These are phyloP conservation scores for Knoxia roxburghii DNA, from an alignment of 257 asterid genomes.

Conservation along the genomic window DNA sequence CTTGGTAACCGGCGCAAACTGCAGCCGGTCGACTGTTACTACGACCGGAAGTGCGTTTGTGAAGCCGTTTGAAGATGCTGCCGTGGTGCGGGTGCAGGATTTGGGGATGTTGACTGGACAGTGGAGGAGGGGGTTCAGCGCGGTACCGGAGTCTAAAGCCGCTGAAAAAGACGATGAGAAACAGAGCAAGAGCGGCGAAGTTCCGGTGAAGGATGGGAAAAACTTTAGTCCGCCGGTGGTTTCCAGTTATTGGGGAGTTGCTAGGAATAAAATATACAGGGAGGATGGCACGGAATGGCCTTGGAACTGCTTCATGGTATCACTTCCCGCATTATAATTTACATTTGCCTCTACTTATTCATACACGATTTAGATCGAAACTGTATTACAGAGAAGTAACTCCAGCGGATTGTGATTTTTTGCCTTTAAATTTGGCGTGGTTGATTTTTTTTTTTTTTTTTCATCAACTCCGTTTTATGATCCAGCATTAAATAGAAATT, in stretches of 20 bases:
- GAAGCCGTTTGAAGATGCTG: slow-evolving; percentile 27
- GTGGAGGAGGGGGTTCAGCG: slow-evolving; percentile 50
- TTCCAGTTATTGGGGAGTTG: slow-evolving; percentile 86
- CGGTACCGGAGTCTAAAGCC: slow-evolving; percentile 33
- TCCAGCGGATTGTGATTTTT: background rate
- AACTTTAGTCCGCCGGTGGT: slow-evolving; percentile 24
- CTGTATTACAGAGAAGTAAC: background rate
- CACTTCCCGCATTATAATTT: background rate
- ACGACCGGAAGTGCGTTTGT: slow-evolving; percentile 11
- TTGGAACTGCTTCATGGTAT: slow-evolving; percentile 93
- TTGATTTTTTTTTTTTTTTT: background rate
- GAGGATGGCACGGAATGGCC: slow-evolving; percentile 93
- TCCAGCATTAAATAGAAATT: background rate
- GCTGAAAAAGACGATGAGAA: slow-evolving; percentile 32
- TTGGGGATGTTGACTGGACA: slow-evolving; percentile 24
- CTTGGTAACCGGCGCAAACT: slow-evolving; percentile 33
- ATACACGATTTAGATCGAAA: background rate
- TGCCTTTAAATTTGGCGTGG: background rate
- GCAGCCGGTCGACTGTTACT: slow-evolving; percentile 18
- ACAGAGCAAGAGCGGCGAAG: slow-evolving; percentile 20
- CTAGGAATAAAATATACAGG: slow-evolving; percentile 45
- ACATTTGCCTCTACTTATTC: background rate
- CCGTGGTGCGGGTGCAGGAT: slow-evolving; percentile 26
- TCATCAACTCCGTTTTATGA: background rate
- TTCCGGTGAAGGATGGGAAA: slow-evolving; percentile 24